These are phyloP conservation scores for Metrosideros polymorpha DNA, from an alignment of 441 rosid species.

Conservation along the genomic window DNA sequence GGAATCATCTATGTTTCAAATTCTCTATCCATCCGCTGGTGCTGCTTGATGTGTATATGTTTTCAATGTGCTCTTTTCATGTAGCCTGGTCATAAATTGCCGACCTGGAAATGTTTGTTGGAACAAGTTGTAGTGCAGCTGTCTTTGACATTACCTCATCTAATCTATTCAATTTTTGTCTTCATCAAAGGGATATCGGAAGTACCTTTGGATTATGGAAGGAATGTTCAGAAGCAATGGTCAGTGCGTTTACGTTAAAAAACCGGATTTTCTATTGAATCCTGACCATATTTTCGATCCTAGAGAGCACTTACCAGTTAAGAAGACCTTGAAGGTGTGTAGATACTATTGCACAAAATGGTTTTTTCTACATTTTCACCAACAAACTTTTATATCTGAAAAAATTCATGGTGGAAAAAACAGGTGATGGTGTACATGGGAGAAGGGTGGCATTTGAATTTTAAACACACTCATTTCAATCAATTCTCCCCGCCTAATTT, in stretches of 20 bases:
- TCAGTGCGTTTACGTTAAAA: conserved; percentile 59
- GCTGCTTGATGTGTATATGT: too few species aligned
- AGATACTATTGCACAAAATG: neutral
- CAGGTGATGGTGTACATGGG: conserved; percentile 62
- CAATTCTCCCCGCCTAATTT: conserved; percentile 72
- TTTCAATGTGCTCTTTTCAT: too few species aligned
- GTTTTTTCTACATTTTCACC: neutral
- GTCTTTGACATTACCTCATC: neutral
- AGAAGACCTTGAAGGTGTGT: conserved; percentile 44
- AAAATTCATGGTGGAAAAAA: neutral
- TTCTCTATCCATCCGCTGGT: too few species aligned
- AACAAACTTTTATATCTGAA: neutral
- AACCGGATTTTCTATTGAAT: conserved; percentile 42
- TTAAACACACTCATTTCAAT: conserved; percentile 47
- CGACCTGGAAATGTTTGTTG: neutral
- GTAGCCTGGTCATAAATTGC: too few species aligned
- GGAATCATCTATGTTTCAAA: too few species aligned
- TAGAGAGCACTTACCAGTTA: neutral
- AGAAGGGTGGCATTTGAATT: conserved; percentile 75
- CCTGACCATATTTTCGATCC: conserved; percentile 33
- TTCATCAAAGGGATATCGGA: conserved; percentile 36
- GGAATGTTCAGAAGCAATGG: conserved; percentile 79
- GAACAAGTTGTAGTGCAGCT: neutral
- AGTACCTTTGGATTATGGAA: conserved; percentile 57
- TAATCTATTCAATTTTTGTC: neutral